A percentile compares a stretch with the other conserved stretches of the same genome.
These are phyloP conservation scores for Leccinum disarticulatum DNA, from an alignment of 768 basidiomycete genomes.

Conservation along the genomic window DNA sequence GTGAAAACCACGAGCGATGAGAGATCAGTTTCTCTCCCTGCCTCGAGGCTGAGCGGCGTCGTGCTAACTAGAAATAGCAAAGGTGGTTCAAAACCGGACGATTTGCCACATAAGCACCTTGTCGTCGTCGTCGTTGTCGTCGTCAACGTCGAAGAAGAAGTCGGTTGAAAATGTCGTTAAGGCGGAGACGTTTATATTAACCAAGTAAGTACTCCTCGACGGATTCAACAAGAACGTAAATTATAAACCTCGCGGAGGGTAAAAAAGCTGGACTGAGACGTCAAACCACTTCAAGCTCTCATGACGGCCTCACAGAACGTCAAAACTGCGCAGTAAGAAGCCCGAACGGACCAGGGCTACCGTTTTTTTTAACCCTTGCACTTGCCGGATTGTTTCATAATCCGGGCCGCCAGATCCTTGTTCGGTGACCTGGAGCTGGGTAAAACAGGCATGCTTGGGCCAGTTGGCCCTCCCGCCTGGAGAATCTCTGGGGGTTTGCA, in stretches of 20 bases:
- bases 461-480: not conserved
- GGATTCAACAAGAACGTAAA: not conserved
- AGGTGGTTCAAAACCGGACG: constrained; percentile 16
- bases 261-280: constrained; percentile 13
- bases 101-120: constrained; percentile 3
- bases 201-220: not conserved
- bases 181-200: constrained; percentile 19
- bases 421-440: not conserved
- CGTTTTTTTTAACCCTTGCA: not conserved
- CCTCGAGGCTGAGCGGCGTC: constrained; percentile 31
- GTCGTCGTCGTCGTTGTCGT: not conserved
- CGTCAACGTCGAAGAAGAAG: constrained; percentile 14
- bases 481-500: not conserved
- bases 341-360: not conserved
- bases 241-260: not conserved
- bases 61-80: constrained; percentile 20
- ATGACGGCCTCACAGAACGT: not conserved
- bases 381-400: constrained; percentile 4
- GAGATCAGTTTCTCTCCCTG: constrained; percentile 22
- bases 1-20: constrained; percentile 35
- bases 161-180: constrained; percentile 20
- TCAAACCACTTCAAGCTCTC: constrained; percentile 5
- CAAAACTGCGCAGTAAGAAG: constrained; percentile 14
- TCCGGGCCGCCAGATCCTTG: not conserved
- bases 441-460: constrained; percentile 12